Percentiles rank a stretch among this genome's conserved stretches.
These are phyloP conservation scores for Lunasporangiospora selenospora DNA, from an alignment of 192 early-diverging fungal genomes.

Conservation along the genomic window DNA sequence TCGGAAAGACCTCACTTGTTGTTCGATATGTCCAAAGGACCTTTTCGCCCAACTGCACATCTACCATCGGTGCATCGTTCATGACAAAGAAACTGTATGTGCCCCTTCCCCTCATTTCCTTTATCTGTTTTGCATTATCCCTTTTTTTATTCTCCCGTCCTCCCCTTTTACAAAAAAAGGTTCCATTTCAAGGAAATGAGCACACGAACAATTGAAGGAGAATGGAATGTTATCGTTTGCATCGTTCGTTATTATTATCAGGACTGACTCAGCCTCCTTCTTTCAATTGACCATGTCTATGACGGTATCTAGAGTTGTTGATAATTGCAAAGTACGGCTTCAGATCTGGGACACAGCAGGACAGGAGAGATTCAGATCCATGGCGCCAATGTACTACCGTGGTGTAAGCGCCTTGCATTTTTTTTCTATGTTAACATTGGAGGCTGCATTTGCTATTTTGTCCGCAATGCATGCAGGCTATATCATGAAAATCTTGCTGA, in stretches of 20 bases:
- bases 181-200: no score
- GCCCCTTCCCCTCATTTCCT: neutral
- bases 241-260: no score
- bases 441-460: no score
- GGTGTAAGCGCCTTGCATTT: constrained; percentile 56
- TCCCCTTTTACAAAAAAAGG: no score
- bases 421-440: no score
- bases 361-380: constrained; percentile 78
- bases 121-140: constrained; percentile 7
- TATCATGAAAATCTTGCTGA: no score
- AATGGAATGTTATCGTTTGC: no score
- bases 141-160: neutral
- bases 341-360: constrained; percentile 81
- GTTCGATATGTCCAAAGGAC: constrained; percentile 77
- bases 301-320: constrained; percentile 58
- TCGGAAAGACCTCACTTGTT: constrained; percentile 83
- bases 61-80: constrained; percentile 81
- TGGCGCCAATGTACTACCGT: constrained; percentile 81
- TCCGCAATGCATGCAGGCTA: no score
- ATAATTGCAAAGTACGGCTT: constrained; percentile 77
- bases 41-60: constrained; percentile 77
- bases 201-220: no score
- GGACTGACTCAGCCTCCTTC: no score
- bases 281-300: neutral
- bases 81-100: constrained; percentile 76